Evolutionary conservation across 2,329 filamentous ascomycete genomes (phyloP).

Genomic region (Pseudopyrenochaeta lycopersici): DNA sequence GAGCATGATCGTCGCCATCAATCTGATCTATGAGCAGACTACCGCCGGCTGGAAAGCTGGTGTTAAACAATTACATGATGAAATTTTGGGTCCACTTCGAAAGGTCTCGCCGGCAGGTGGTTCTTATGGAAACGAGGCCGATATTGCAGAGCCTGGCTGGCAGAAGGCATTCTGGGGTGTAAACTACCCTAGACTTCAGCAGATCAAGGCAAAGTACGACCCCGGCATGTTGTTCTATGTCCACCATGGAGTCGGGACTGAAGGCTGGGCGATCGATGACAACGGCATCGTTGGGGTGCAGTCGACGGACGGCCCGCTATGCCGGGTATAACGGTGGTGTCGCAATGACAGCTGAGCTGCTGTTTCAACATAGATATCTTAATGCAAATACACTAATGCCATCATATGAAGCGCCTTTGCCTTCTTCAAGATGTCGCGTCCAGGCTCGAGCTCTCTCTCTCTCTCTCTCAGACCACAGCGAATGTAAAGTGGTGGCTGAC

Average conservation of each 20-base stretch:
- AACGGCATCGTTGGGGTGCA: constrained; percentile 39
- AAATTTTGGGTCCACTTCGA: constrained; percentile 36
- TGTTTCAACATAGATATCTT: constrained; percentile 7
- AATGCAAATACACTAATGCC: constrained; percentile 5
- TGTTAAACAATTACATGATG: constrained; percentile 24
- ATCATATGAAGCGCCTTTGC: neutral
- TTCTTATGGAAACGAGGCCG: constrained; percentile 51
- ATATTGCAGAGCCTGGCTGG: constrained; percentile 52
- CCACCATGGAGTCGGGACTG: constrained; percentile 41
- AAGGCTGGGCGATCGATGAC: constrained; percentile 40
- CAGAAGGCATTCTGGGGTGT: constrained; percentile 53
- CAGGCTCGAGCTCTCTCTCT: neutral
- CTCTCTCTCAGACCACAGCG: too few species aligned
- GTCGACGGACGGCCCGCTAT: constrained; percentile 41
- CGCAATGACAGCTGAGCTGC: neutral
- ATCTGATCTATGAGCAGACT: constrained; percentile 25
- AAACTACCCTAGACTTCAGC: constrained; percentile 36
- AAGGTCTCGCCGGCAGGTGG: constrained; percentile 36
- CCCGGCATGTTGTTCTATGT: constrained; percentile 45
- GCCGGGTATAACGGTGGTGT: constrained; percentile 20
- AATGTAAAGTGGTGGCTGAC: neutral
- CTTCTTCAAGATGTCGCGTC: neutral
- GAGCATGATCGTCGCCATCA: constrained; percentile 34
- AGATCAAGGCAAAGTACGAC: constrained; percentile 42
- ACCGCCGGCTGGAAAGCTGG: constrained; percentile 31